Percentiles rank a stretch among this genome's conserved stretches.
phyloP scores from a whole-genome alignment of 2,329 filamentous ascomycete species.

The Nemania diffusa region DNA sequence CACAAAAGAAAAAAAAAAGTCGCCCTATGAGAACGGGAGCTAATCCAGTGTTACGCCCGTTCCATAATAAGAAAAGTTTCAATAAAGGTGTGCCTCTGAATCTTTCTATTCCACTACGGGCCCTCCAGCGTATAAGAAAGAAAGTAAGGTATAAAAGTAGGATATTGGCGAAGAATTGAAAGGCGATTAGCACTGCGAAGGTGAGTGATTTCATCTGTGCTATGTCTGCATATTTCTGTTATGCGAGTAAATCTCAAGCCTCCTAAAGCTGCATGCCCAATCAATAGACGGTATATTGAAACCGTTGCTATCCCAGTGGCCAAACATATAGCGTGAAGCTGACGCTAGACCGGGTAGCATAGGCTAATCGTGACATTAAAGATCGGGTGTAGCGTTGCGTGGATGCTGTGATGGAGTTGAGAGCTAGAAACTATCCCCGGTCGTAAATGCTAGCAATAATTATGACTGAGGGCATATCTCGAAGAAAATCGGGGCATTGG shows the following conservation, averaged over 20 bases:
- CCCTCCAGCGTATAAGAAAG: slow-evolving; percentile 17
- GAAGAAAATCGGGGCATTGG: slow-evolving; percentile 40
- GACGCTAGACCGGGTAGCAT: not conserved
- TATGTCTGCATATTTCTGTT: slow-evolving; percentile 19
- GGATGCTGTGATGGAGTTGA: slow-evolving; percentile 26
- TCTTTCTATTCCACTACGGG: slow-evolving; percentile 34
- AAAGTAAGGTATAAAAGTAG: slow-evolving; percentile 26
- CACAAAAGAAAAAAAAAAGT: slow-evolving; percentile 27
- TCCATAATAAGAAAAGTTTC: slow-evolving; percentile 20
- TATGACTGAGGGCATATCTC: slow-evolving; percentile 45
- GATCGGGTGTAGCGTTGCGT: slow-evolving; percentile 20
- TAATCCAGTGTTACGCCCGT: slow-evolving; percentile 38
- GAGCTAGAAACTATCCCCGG: slow-evolving; percentile 23
- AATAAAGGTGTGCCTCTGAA: slow-evolving; percentile 34
- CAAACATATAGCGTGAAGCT: slow-evolving; percentile 1
- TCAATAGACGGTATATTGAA: slow-evolving; percentile 9
- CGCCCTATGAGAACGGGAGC: slow-evolving; percentile 30
- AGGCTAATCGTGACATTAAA: slow-evolving; percentile 19
- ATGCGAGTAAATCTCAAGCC: slow-evolving; percentile 14
- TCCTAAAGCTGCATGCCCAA: slow-evolving; percentile 11
- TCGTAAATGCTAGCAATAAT: slow-evolving; percentile 43
- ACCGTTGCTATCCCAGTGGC: slow-evolving; percentile 2
- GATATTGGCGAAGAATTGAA: slow-evolving; percentile 21
- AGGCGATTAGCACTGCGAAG: slow-evolving; percentile 8
- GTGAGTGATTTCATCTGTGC: slow-evolving; percentile 5